Evolutionary conservation across 192 early-diverging fungal species (phyloP), one percentile per base, ranked within the genome.

Genomic region (Mortierella alpina): DNA sequence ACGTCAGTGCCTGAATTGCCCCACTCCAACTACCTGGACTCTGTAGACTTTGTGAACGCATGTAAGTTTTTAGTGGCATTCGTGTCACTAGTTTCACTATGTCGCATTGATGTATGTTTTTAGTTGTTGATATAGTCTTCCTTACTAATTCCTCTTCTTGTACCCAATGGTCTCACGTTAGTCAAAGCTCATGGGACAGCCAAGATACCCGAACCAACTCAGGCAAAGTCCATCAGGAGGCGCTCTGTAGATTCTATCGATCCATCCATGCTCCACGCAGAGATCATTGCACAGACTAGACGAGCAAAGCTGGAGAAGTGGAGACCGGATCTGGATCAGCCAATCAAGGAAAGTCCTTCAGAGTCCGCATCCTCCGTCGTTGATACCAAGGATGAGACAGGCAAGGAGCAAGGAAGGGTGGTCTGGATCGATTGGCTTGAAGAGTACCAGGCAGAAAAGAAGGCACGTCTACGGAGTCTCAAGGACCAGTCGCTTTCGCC

Each of bases 1-100:
- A 68, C 70, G 14, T 80, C 77, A 15, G 70, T 45, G 12, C 77
- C 77, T 5, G 77, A 80, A 3, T 46, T 80, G 20, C 77, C 77
- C 0, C 70, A 80, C 39, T 72, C 70, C 60, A 80, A 80, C 49
- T 80, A 80, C 22, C 48, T 80, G 20, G 77, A 80, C 46, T 72
- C 77, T 58, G 66, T 80, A 22, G 77, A 80, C 59, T 80, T 80
- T 80, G 70, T 80, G 45, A 80, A 80, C 17, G 77, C 77, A 68
- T 80, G 77, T 80, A 80, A 58, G 77, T 31, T 31, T 31, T 31
- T 1, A 31, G 31, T 31, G 9, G 1, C 44, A 47, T 20, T 54
- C n/a, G 2, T n/a, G n/a, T n/a, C n/a, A n/a, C n/a, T n/a, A 48
- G 2, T 45, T 42, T n/a, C n/a, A 17, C 15, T 13, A 5, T 20